phyloP scores from a whole-genome alignment of 208 protist species.

The Trypanosoma conorhini region DNA sequence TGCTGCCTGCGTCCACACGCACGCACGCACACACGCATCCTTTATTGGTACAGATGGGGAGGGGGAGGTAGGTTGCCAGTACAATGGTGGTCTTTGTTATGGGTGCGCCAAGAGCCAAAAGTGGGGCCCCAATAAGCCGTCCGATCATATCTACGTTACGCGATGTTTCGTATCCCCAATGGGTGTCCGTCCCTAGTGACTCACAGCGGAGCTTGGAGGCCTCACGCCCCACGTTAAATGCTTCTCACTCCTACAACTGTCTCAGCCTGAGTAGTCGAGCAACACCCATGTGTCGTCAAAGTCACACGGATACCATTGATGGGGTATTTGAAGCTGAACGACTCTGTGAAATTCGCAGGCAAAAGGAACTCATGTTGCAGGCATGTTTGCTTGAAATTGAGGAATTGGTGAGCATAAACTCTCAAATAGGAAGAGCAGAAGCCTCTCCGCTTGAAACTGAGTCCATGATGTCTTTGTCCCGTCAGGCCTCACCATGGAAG shows the following conservation, averaged over 20 bases:
- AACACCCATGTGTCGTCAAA: slow-evolving; percentile 1
- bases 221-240: background rate
- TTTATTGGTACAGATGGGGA: background rate
- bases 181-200: background rate
- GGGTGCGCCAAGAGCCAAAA: slow-evolving; percentile 19
- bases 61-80: background rate
- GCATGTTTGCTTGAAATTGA: slow-evolving; percentile 2
- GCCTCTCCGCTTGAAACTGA: background rate
- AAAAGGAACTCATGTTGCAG: slow-evolving; percentile 11
- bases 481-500: background rate
- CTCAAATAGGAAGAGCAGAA: background rate
- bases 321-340: slow-evolving; percentile 7
- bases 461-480: background rate
- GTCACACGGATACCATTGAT: slow-evolving; percentile 7
- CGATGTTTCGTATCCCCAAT: slow-evolving; percentile 1
- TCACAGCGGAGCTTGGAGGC: background rate
- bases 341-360: slow-evolving; percentile 7
- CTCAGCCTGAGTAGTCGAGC: background rate
- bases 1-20: background rate
- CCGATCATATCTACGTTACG: slow-evolving; percentile 19
- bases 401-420: background rate
- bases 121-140: slow-evolving; percentile 15
- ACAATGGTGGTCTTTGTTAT: slow-evolving; percentile 32
- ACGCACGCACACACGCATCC: no score
- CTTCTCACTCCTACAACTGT: background rate